phyloP scores from a whole-genome alignment of 2,329 filamentous ascomycete species.

The Zymoseptoria passerinii region DNA sequence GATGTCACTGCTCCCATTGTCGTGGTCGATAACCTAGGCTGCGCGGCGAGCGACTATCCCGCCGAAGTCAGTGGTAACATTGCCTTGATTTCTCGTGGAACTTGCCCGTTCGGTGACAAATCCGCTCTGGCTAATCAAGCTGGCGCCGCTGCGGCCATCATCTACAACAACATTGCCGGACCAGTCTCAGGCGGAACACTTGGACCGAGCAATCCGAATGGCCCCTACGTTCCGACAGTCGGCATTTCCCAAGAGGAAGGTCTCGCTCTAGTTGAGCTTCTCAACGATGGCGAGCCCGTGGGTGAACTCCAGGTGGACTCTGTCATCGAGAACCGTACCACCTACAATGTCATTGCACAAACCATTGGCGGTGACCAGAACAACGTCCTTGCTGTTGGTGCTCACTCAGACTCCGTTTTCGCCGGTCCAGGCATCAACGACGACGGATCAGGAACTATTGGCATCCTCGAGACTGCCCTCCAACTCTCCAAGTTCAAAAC shows the following conservation, averaged over 20 bases:
- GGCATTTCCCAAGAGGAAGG: conserved; percentile 56
- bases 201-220: conserved; percentile 49
- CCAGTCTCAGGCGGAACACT: conserved; percentile 50
- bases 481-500: conserved; percentile 62
- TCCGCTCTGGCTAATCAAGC: conserved; percentile 58
- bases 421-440: conserved; percentile 68
- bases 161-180: conserved; percentile 65
- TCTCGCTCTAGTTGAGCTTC: conserved; percentile 45
- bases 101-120: conserved; percentile 64
- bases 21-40: conserved; percentile 54
- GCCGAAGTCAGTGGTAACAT: conserved; percentile 52
- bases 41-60: conserved; percentile 56
- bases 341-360: conserved; percentile 43
- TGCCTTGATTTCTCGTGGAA: conserved; percentile 61
- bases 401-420: conserved; percentile 53
- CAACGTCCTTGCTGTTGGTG: conserved; percentile 52
- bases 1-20: conserved; percentile 49
- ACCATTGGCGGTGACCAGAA: conserved; percentile 50
- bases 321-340: conserved; percentile 40
- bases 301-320: conserved; percentile 38
- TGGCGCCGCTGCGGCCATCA: conserved; percentile 61
- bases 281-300: conserved; percentile 39
- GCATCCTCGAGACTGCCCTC: conserved; percentile 51
- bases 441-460: conserved; percentile 60
- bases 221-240: conserved; percentile 57